phyloP scores from a whole-genome alignment of 257 asterid genomes.

The Solanum acaule region DNA sequence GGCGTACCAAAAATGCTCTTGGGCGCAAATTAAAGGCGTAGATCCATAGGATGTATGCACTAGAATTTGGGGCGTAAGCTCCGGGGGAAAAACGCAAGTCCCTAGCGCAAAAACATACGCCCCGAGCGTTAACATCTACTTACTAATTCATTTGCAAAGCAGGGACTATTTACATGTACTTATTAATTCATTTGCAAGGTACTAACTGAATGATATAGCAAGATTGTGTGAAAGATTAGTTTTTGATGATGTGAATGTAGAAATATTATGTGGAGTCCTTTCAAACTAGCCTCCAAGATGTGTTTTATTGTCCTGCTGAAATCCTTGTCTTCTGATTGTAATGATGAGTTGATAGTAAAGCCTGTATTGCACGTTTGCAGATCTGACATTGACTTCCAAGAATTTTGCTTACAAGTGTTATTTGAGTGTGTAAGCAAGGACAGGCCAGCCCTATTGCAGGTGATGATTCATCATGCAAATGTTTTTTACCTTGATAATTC shows the following conservation, averaged over 20 bases:
- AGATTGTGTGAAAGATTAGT: not conserved
- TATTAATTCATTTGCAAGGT: not conserved
- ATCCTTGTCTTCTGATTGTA: not conserved
- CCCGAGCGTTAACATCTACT: not conserved
- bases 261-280: not conserved
- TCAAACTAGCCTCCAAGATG: not conserved
- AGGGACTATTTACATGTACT: not conserved
- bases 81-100: not conserved
- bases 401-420: slow-evolving; percentile 83
- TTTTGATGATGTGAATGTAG: not conserved
- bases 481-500: not conserved
- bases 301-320: not conserved
- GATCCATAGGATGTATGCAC: not conserved
- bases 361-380: slow-evolving; percentile 33
- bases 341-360: not conserved
- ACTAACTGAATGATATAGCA: not conserved
- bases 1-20: not conserved
- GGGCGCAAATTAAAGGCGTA: not conserved
- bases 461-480: slow-evolving; percentile 1
- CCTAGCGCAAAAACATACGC: not conserved
- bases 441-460: slow-evolving; percentile 91
- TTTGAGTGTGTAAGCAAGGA: slow-evolving; percentile 99
- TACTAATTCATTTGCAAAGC: not conserved
- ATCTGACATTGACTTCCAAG: slow-evolving; percentile 69
- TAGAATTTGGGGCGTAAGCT: not conserved